Percentiles rank a stretch among this genome's conserved stretches.
Evolutionary conservation across 192 early-diverging fungal genomes (phyloP).

Genomic region (Linderina pennispora): DNA sequence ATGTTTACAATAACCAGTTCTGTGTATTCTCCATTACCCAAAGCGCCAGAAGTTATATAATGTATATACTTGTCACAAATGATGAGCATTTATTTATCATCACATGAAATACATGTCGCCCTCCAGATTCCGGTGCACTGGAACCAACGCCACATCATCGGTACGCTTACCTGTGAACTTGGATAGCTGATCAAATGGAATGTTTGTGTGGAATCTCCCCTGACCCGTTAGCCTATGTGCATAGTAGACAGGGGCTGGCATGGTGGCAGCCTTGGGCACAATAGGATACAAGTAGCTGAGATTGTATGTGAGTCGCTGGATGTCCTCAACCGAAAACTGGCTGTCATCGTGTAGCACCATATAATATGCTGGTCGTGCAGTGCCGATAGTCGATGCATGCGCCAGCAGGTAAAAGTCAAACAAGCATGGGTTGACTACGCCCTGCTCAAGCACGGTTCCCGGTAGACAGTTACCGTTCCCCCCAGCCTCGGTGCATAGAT

Average conservation of each 20-base stretch:
- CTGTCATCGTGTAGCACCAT: constrained; percentile 34
- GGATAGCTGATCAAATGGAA: constrained; percentile 4
- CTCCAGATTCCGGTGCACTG: constrained; percentile 14
- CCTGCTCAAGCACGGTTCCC: constrained; percentile 12
- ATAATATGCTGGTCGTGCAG: constrained; percentile 15
- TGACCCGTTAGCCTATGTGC: constrained; percentile 25
- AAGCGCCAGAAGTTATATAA: no score
- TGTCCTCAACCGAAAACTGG: not conserved
- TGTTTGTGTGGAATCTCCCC: constrained; percentile 22
- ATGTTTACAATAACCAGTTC: no score
- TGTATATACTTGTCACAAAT: no score
- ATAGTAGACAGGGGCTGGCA: constrained; percentile 38
- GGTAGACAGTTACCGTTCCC: constrained; percentile 12
- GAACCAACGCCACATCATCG: no score
- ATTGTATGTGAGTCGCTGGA: constrained; percentile 13
- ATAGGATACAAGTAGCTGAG: constrained; percentile 31
- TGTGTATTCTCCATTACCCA: no score
- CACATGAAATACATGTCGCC: constrained; percentile 37
- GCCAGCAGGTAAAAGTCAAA: constrained; percentile 20
- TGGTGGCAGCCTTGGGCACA: constrained; percentile 6
- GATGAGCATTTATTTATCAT: not conserved
- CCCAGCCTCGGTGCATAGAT: not conserved
- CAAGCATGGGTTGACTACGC: constrained; percentile 1
- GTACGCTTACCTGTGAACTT: not conserved
- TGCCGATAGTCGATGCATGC: constrained; percentile 18